Evolutionary conservation across 441 rosid species (phyloP).

Genomic region (Pelargonium myrrhifolium): DNA sequence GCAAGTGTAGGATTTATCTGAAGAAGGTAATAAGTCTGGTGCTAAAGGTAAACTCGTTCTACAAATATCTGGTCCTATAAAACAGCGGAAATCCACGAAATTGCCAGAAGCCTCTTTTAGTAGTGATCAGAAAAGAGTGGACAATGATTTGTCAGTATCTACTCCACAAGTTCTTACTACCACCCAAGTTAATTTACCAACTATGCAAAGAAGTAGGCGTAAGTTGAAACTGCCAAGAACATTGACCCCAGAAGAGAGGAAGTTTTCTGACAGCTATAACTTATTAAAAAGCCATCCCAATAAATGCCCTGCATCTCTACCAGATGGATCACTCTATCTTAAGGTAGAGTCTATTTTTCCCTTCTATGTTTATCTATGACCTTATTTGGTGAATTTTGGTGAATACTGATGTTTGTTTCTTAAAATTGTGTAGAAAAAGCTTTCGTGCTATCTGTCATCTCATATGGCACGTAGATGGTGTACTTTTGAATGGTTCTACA

Average conservation of each 20-base stretch:
- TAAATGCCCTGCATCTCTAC: slow-evolving; percentile 22
- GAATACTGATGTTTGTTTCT: slow-evolving; percentile 5
- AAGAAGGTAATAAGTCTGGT: slow-evolving; percentile 35
- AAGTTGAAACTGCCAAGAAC: slow-evolving; percentile 48
- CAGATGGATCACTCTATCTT: slow-evolving; percentile 29
- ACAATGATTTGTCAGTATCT: slow-evolving; percentile 29
- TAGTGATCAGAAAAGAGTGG: slow-evolving; percentile 36
- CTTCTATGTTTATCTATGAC: slow-evolving; percentile 7
- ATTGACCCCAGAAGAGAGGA: slow-evolving; percentile 31
- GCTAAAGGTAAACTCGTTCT: slow-evolving; percentile 36
- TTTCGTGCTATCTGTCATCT: slow-evolving; percentile 60
- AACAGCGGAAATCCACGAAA: slow-evolving; percentile 40
- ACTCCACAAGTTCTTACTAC: slow-evolving; percentile 37
- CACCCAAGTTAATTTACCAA: slow-evolving; percentile 31
- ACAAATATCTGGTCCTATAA: slow-evolving; percentile 40
- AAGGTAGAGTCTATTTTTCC: slow-evolving; percentile 39
- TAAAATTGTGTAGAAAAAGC: slow-evolving; percentile 46
- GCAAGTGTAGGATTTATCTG: slow-evolving; percentile 37
- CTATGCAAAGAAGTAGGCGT: slow-evolving; percentile 52
- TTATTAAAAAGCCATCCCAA: slow-evolving; percentile 28
- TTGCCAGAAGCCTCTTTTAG: slow-evolving; percentile 31
- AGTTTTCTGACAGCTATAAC: slow-evolving; percentile 29
- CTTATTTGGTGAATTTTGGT: background rate
- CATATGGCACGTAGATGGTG: slow-evolving; percentile 72
- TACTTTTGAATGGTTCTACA: slow-evolving; percentile 92